phyloP scores from a whole-genome alignment of 306 rosid species.

The Crotalaria pallida region DNA sequence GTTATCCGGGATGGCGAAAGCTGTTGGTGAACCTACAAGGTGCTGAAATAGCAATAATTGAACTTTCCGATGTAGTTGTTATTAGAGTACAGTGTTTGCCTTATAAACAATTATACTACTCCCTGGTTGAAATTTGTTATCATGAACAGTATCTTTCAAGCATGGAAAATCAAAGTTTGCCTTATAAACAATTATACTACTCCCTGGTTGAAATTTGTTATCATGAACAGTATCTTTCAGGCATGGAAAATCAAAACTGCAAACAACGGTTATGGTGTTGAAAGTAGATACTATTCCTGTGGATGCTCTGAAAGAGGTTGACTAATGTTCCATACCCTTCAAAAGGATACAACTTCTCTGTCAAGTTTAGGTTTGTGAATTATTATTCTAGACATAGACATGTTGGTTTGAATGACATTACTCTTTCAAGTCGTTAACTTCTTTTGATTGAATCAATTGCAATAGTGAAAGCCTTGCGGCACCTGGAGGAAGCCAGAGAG shows the following conservation, averaged over 20 bases:
- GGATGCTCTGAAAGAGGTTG: slow-evolving; percentile 75
- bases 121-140: too few relatives aligned
- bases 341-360: slow-evolving; percentile 83
- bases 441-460: slow-evolving; percentile 20
- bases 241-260: slow-evolving; percentile 55
- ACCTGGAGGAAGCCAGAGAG: slow-evolving; percentile 35
- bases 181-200: background rate
- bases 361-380: slow-evolving; percentile 69
- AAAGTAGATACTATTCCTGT: slow-evolving; percentile 51
- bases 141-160: too few relatives aligned
- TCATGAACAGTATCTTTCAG: slow-evolving; percentile 62
- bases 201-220: slow-evolving; percentile 18
- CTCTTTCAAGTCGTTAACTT: background rate
- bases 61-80: background rate
- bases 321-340: slow-evolving; percentile 80
- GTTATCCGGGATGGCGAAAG: slow-evolving; percentile 63
- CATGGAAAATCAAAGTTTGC: too few relatives aligned
- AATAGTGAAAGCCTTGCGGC: slow-evolving; percentile 34
- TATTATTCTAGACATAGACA: background rate
- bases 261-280: slow-evolving; percentile 56
- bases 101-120: too few relatives aligned
- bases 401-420: slow-evolving; percentile 15
- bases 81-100: slow-evolving; percentile 8
- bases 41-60: slow-evolving; percentile 24
- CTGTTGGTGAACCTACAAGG: slow-evolving; percentile 79